Conservation (phyloP, 2,329 filamentous ascomycete genomes). For the Coniella vitis region DNA sequence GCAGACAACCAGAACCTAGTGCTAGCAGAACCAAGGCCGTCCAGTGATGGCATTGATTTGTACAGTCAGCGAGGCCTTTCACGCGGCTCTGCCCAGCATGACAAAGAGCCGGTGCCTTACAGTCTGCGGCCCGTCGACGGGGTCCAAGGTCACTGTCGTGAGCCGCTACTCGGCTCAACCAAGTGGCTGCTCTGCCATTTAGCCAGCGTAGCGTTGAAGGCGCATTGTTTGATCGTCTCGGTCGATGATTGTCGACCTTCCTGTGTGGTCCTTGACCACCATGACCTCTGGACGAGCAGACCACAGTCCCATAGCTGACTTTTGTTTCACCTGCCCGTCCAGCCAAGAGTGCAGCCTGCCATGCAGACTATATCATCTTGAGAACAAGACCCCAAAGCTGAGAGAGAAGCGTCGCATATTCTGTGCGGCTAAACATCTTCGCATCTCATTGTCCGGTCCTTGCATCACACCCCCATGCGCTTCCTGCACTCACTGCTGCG, state of each 20-base stretch:
- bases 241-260: conserved; percentile 2
- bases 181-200: neutral
- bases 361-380: neutral
- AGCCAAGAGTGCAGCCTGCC: conserved; percentile 8
- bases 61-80: conserved; percentile 3
- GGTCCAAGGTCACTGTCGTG: neutral
- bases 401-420: too few species aligned
- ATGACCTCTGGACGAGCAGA: conserved; percentile 2
- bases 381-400: too few species aligned
- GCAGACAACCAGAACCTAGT: neutral
- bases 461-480: too few species aligned
- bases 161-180: neutral
- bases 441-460: too few species aligned
- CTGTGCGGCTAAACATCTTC: too few species aligned
- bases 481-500: too few species aligned
- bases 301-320: neutral
- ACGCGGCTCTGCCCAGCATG: neutral
- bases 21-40: neutral
- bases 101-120: neutral
- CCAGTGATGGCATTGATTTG: neutral
- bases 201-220: conserved; percentile 1
- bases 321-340: conserved; percentile 4
- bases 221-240: conserved; percentile 5
- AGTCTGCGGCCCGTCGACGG: neutral
- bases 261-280: conserved; percentile 1